A percentile compares a stretch with the other conserved stretches of the same genome.
These are phyloP conservation scores for Sporothrix inflata DNA, from an alignment of 2,329 filamentous ascomycete genomes.

Conservation along the genomic window DNA sequence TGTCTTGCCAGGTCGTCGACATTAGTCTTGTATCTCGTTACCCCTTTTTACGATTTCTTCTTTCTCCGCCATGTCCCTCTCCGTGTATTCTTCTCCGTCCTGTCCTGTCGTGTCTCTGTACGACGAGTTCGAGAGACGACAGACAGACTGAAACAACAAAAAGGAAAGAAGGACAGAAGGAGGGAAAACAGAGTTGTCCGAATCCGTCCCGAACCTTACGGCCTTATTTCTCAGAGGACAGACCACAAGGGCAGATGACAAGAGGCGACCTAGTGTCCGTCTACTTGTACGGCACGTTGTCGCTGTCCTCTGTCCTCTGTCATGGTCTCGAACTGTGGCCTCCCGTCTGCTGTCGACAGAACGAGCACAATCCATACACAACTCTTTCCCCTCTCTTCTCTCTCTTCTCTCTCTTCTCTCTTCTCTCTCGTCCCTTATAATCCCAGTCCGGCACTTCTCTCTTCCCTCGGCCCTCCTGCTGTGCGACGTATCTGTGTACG, in stretches of 20 bases:
- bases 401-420: not conserved
- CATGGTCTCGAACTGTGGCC: not conserved
- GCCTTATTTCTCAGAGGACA: constrained; percentile 22
- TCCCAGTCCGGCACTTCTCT: not conserved
- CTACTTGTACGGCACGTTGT: not conserved
- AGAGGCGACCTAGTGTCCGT: not conserved
- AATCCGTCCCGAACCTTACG: constrained; percentile 29
- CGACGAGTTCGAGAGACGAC: constrained; percentile 2
- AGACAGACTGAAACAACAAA: not conserved
- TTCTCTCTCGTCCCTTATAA: not conserved
- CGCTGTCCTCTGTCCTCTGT: not conserved
- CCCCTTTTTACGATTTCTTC: not conserved
- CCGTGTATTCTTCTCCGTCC: not conserved
- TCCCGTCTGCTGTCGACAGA: not conserved
- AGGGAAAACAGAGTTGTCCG: constrained; percentile 17
- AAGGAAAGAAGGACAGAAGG: not conserved
- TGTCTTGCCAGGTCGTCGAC: not conserved
- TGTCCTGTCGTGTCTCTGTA: constrained; percentile 1
- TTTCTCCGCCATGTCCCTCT: constrained; percentile 9
- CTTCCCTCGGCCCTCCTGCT: not conserved
- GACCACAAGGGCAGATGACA: not conserved
- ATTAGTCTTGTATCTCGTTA: not conserved
- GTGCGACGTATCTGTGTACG: not conserved
- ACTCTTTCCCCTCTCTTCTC: not conserved
- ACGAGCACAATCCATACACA: not conserved